Evolutionary conservation across 805 yeast genomes (phyloP), one percentile per base, ranked within the genome.

Genomic region (Sugiyamaella boreocaroliniensis): DNA sequence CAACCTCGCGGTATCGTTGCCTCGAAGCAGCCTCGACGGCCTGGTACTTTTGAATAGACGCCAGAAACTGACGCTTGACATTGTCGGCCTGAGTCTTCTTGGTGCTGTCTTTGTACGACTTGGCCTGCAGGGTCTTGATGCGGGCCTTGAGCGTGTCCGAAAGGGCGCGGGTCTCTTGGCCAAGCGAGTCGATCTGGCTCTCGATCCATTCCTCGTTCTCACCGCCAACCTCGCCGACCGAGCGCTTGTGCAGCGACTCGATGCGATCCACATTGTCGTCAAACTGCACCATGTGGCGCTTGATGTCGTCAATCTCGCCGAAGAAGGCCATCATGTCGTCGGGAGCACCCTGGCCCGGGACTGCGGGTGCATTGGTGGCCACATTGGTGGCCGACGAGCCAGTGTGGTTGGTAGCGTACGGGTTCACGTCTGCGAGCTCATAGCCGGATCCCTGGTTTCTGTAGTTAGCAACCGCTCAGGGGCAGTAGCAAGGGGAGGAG

Each of bases 1-100:
- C 96, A 66, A 87, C 95, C 56, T 81, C 81, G 68, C 85, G 83
- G 68, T 87, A 88, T 63, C 85, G 82, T 68, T 85, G 89, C 60
- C 89, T 80, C 75, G 87, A 89, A 63, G 85, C 81, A 56, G 88
- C 89, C 71, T 93, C 98, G 58, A 87, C 80, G 63, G 82, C 78
- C 70, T 95, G 82, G 73, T 87, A 89, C 66, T 82, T 89, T 70
- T 89, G 93, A 66, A 93, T 92, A 54, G 85, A 78, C 58, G 82
- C 81, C 77, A 90, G 80, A 68, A 93, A 93, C 66, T 85, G 82
- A 64, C 82, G 83, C 75, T 95, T 86, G 52, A 85, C 78, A 65
- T 85, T 85, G 68, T 90, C 96, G 44, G 95, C 95, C 74, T 93
- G 98, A 56, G 86, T 87, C 65, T 82, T 81, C 70, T 88, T 89